Evolutionary conservation across 768 basidiomycete species (phyloP).

Genomic region (Paxillus ammoniavirescens): DNA sequence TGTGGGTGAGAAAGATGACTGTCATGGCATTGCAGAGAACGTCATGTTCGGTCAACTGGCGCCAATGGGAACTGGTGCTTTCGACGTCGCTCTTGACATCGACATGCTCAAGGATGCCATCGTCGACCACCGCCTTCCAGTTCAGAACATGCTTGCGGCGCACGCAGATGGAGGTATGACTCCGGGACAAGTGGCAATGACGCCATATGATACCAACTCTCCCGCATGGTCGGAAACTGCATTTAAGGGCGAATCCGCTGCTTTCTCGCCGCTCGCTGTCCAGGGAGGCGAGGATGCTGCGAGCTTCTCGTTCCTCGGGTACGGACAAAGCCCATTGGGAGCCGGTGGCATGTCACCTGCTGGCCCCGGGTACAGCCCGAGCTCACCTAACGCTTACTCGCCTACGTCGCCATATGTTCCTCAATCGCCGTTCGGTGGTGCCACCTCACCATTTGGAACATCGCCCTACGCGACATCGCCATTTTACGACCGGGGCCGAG

Average conservation of each 20-base stretch:
- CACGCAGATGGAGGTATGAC: conserved; percentile 88
- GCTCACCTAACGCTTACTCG: conserved; percentile 86
- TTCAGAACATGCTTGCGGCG: conserved; percentile 74
- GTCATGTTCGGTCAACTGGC: conserved; percentile 99
- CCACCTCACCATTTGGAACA: conserved; percentile 78
- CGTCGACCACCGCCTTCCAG: conserved; percentile 90
- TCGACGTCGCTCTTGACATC: conserved; percentile 94
- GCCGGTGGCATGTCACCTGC: conserved; percentile 89
- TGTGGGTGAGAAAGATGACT: conserved; percentile 97
- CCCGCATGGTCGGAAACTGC: conserved; percentile 77
- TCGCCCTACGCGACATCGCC: conserved; percentile 86
- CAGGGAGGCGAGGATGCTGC: conserved; percentile 82
- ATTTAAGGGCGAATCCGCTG: conserved; percentile 82
- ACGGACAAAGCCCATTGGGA: conserved; percentile 83
- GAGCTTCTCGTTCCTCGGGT: conserved; percentile 71
- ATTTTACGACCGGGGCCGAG: conserved; percentile 67
- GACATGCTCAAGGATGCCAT: conserved; percentile 99
- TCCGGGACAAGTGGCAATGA: conserved; percentile 90
- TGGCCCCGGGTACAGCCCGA: conserved; percentile 85
- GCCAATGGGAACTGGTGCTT: conserved; percentile 98
- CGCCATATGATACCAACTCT: conserved; percentile 92
- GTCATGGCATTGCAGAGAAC: conserved; percentile 98
- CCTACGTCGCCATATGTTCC: conserved; percentile 90
- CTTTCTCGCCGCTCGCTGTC: conserved; percentile 93
- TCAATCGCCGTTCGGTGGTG: conserved; percentile 79